Base-by-base conservation (phyloP, 1,284 basidiomycete species). In the Leccinum solheimii region DNA sequence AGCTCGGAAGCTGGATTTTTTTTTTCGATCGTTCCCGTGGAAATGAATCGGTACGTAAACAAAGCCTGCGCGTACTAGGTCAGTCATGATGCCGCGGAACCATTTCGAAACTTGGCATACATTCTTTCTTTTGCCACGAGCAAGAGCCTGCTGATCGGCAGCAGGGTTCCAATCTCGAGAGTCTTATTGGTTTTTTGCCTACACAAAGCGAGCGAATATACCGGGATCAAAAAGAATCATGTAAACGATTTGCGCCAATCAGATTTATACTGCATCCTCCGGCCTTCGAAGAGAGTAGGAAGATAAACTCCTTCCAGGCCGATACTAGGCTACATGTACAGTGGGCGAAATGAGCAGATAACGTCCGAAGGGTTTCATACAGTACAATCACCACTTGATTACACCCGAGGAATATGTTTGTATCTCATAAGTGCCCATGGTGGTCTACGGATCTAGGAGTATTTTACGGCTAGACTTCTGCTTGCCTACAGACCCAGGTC, bases 231-330 rank as follows among this genome's bases (percentile, higher is more conserved):
- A 99, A 34, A 99, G 81, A 65, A 99, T 92, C 19, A 34, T 11
- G 11, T 32, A 99, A 81, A 14, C 97, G 87, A 74, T 99, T 99
- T 3, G 97, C 97, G 7, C 97, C 97, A 70, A 98, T 98, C 65
- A 99, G 82, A 73, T 99, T 99, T 82, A 99, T 97, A 72, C 97
- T 96, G 69, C 96, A 98, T 69, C 97, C 97, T 63, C 97, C 97
- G 43, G 97, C 96, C 77, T 98, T 98, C 67, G 94, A 95, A 75
- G 94, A 96, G 16, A 99, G 83, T 57, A 99, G 79, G 79, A 99
- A 99, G 52, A 99, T 85, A 68, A 98, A 97, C 74, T 99, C 96
- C 71, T 94, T 95, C 51, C 94, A 99, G 77, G 0, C 97, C 97
- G 36, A 99, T 94, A 55, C 84, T 87, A 62, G 5, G 5, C 2